phyloP scores from a whole-genome alignment of 129 eudicot species.

The Saposhnikovia divaricata region DNA sequence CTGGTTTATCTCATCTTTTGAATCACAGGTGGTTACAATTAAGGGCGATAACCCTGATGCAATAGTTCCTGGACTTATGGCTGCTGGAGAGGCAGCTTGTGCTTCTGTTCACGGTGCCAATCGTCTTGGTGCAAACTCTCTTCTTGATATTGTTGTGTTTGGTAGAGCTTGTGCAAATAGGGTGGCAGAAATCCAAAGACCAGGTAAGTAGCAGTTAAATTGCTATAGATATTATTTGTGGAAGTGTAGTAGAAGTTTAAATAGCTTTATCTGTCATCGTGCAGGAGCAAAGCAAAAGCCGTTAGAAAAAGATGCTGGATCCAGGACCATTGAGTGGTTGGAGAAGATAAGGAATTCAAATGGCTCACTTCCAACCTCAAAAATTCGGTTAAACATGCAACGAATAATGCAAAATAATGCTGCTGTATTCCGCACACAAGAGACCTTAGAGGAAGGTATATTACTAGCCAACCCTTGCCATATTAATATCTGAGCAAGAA shows the following conservation, averaged over 20 bases:
- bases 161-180: slow-evolving; percentile 99
- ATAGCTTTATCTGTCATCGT: slow-evolving; percentile 14
- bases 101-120: slow-evolving; percentile 99
- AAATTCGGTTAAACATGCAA: slow-evolving; percentile 87
- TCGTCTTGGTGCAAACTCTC: slow-evolving; percentile 98
- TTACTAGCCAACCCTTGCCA: background rate
- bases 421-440: slow-evolving; percentile 95
- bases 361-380: slow-evolving; percentile 87
- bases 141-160: slow-evolving; percentile 97
- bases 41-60: slow-evolving; percentile 73
- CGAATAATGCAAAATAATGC: slow-evolving; percentile 94
- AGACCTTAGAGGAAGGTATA: slow-evolving; percentile 85
- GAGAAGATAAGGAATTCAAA: slow-evolving; percentile 85
- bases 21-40: slow-evolving; percentile 65
- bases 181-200: slow-evolving; percentile 79
- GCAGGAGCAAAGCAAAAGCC: slow-evolving; percentile 87
- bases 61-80: slow-evolving; percentile 84
- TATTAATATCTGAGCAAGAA: background rate
- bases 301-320: slow-evolving; percentile 82
- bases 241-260: background rate
- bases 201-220: slow-evolving; percentile 37
- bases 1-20: background rate
- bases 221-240: background rate
- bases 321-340: slow-evolving; percentile 88
- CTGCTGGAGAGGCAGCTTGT: slow-evolving; percentile 99